Evolutionary conservation across 768 basidiomycete species (phyloP).

Genomic region (Amanita exitialis): DNA sequence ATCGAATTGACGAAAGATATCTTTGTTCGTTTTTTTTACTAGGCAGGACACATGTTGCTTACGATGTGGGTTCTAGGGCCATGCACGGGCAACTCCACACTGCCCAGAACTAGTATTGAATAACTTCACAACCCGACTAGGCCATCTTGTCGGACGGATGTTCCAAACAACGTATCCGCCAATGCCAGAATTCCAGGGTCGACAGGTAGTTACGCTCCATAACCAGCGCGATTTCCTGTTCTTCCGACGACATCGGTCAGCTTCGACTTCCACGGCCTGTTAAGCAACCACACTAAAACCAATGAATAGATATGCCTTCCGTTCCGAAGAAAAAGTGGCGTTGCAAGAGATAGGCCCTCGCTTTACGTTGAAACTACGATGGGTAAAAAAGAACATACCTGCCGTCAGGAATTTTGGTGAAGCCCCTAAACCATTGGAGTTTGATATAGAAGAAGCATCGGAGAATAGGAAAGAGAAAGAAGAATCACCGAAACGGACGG

Average conservation of each 20-base stretch:
- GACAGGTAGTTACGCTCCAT: constrained; percentile 95
- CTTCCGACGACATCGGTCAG: constrained; percentile 88
- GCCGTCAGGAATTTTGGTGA: constrained; percentile 65
- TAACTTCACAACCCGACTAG: constrained; percentile 87
- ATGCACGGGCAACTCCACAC: constrained; percentile 88
- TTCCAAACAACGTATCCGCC: constrained; percentile 97
- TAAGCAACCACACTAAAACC: neutral
- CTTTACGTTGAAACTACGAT: constrained; percentile 89
- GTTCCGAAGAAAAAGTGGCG: constrained; percentile 81
- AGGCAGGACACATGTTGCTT: neutral
- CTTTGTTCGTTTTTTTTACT: constrained; percentile 40
- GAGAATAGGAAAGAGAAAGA: constrained; percentile 18
- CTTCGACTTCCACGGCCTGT: constrained; percentile 7
- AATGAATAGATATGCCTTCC: constrained; percentile 78
- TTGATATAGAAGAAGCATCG: constrained; percentile 35
- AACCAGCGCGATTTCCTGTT: constrained; percentile 98
- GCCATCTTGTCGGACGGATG: constrained; percentile 88
- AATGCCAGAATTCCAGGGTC: constrained; percentile 87
- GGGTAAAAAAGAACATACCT: constrained; percentile 82
- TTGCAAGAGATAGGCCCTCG: constrained; percentile 97
- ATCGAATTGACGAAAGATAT: constrained; percentile 82
- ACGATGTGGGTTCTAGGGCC: constrained; percentile 44
- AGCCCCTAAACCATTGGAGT: constrained; percentile 42
- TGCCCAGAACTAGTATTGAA: constrained; percentile 93
- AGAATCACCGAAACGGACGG: constrained; percentile 12